Evolutionary conservation across 2,329 filamentous ascomycete genomes (phyloP), one percentile per base, ranked within the genome.

Genomic region (Hymenoscyphus fructigenus): DNA sequence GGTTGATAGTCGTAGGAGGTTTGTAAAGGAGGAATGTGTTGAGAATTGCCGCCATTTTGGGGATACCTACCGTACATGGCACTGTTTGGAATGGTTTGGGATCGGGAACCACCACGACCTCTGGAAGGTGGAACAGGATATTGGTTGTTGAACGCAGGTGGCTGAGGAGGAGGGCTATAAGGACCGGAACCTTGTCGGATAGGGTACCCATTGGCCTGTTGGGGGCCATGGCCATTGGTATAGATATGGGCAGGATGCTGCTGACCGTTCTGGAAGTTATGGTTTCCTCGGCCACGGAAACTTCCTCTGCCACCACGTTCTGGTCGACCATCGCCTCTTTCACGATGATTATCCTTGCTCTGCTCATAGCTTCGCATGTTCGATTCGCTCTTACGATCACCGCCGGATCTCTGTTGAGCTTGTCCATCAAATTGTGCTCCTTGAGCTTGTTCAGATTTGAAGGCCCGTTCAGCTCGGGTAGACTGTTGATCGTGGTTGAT

Each of bases 11-110:
- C 84, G 69, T 86, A 88, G 60, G 83, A 78, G 7, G 81, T 79
- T 66, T 83, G 80, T 53, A 85, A 68, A 23, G 79, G 77, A 53
- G 78, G 66, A 66, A 82, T 73, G 59, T 75, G 72, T 63, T 77
- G 77, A 53, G 76, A 73, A 55, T 76, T 60, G 47, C 58, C 69
- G n/a, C 69, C 71, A 67, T 73, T 75, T n/a, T 76, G 72, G 60
- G 76, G 76, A 28, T 74, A 76, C 57, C 78, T 79, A 63, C 77
- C 77, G 73, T 85, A 89, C 67, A 82, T 78, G 34, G 59, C 76
- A 41, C 83, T 82, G 47, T 82, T 82, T 2, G 86, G 84, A 70
- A 89, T 83, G 1, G 87, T 89, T 68, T 88, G 86, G 29, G 88
- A 87, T 62, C 87, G 82, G 66, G 84, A 76, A 58, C 80, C 80